Base-by-base conservation (phyloP, 768 basidiomycete genomes). In the Leccinum boreale region DNA sequence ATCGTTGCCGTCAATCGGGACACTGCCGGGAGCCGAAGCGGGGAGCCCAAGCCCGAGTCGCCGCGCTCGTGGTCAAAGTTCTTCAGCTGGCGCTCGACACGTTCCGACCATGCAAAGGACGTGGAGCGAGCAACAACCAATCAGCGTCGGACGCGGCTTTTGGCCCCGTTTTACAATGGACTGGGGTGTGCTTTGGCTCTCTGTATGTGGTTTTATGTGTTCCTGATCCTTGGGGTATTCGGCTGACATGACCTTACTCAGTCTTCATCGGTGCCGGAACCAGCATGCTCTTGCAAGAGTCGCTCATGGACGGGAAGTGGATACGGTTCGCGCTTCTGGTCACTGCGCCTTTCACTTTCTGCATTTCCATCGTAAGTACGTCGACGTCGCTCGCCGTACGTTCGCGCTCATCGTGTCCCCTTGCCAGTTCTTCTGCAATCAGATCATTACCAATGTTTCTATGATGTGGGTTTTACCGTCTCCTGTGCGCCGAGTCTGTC, bases 111-210 rank as follows among this genome's bases (percentile, higher is more conserved):
- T 21, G 58, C 70, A 28, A 64, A 70, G 29, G 87, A 88, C 61
- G 61, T 77, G 12, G 89, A 90, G 73, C 81, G 80, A 60, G 80
- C 75, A 1, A 60, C 71, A 10, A 57, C 68, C 28, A 74, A 67
- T 36, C 74, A 55, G 21, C 78, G 85, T 28, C 81, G 78, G 4
- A 79, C 81, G 24, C 81, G 84, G 29, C 77, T 89, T 35, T 83
- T 90, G 55, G 89, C 89, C 3, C 89, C 90, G 2, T 62, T 89
- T 10, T 90, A 91, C 65, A 78, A 79, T 28, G 90, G 90, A n/a
- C 64, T 91, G 5, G 89, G 85, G 2, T 78, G 80, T 45, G 90
- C 78, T 1, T 67, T 92, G 51, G 76, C 86, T 0, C 53, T 85
- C n/a, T 89, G 90, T 91, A 81, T 73, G 55, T 47, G 39, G 56